Percentiles rank a stretch among this genome's conserved stretches.
Evolutionary conservation across 2,329 filamentous ascomycete species (phyloP).

Genomic region (Nigrospora oryzae): DNA sequence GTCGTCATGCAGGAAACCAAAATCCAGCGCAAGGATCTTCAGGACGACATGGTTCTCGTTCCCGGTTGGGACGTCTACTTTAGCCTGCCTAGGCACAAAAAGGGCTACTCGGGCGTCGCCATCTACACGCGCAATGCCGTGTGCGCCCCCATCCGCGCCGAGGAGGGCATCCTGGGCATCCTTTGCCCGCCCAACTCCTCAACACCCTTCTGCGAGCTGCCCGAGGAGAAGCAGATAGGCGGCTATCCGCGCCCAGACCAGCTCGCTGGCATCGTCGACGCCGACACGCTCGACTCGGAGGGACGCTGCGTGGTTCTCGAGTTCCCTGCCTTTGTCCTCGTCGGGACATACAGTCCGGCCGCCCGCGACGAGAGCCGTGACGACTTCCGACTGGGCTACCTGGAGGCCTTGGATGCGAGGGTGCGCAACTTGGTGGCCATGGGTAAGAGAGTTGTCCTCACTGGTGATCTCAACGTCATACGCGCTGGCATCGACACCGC

Average conservation of each 20-base stretch:
- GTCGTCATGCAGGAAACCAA: slow-evolving; percentile 94
- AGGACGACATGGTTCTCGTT: slow-evolving; percentile 92
- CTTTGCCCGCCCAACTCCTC: slow-evolving; percentile 66
- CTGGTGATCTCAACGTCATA: slow-evolving; percentile 82
- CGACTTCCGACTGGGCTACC: slow-evolving; percentile 73
- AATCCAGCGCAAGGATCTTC: slow-evolving; percentile 85
- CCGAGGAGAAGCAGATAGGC: slow-evolving; percentile 68
- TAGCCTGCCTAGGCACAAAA: slow-evolving; percentile 87
- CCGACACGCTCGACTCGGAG: slow-evolving; percentile 73
- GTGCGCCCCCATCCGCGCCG: slow-evolving; percentile 80
- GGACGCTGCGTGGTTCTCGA: slow-evolving; percentile 86
- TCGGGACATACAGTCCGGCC: slow-evolving; percentile 89
- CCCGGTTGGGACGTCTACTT: slow-evolving; percentile 96
- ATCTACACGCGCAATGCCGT: slow-evolving; percentile 86
- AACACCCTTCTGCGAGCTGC: slow-evolving; percentile 65
- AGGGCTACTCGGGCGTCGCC: slow-evolving; percentile 92
- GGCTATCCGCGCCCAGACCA: slow-evolving; percentile 73
- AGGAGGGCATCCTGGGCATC: slow-evolving; percentile 86
- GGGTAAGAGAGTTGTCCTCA: slow-evolving; percentile 79
- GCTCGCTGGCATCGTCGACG: slow-evolving; percentile 56
- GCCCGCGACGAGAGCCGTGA: slow-evolving; percentile 77
- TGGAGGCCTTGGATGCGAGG: slow-evolving; percentile 71
- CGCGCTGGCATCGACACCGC: slow-evolving; percentile 67
- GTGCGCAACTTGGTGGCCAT: slow-evolving; percentile 73
- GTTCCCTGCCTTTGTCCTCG: slow-evolving; percentile 87